These are phyloP conservation scores for Boletus edulis DNA, from an alignment of 768 basidiomycete species.

Conservation along the genomic window DNA sequence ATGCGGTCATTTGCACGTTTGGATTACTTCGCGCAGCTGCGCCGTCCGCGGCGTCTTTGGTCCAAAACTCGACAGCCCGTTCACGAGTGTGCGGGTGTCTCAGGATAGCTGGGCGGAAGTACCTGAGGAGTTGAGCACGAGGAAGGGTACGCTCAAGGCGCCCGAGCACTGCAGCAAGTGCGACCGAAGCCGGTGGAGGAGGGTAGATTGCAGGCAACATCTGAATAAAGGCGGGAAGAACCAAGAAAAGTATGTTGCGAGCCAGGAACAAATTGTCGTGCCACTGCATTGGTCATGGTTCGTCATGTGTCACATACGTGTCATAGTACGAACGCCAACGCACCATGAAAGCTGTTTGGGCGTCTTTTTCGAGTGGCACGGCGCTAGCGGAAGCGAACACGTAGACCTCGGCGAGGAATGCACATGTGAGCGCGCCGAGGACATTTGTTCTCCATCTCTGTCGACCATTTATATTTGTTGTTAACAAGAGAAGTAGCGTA, in stretches of 20 bases:
- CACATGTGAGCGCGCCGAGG: conserved; percentile 47
- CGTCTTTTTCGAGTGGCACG: conserved; percentile 44
- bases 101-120: conserved; percentile 55
- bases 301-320: neutral
- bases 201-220: conserved; percentile 35
- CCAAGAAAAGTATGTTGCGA: conserved; percentile 59
- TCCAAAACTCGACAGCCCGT: conserved; percentile 57
- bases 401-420: conserved; percentile 55
- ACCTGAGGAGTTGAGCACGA: conserved; percentile 54
- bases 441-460: conserved; percentile 44
- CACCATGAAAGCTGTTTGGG: conserved; percentile 40
- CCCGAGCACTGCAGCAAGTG: conserved; percentile 23
- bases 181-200: conserved; percentile 30
- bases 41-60: conserved; percentile 51
- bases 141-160: conserved; percentile 38
- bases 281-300: conserved; percentile 45
- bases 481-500: conserved; percentile 46
- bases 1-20: conserved; percentile 45
- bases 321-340: conserved; percentile 8
- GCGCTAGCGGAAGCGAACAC: conserved; percentile 45
- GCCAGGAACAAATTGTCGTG: conserved; percentile 55
- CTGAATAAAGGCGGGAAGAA: conserved; percentile 51
- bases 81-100: conserved; percentile 48
- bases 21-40: conserved; percentile 46
- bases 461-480: conserved; percentile 38